Percentiles rank a stretch among this genome's conserved stretches.
These are phyloP conservation scores for Blastomyces parvus DNA, from an alignment of 2,329 filamentous ascomycete species.

Conservation along the genomic window DNA sequence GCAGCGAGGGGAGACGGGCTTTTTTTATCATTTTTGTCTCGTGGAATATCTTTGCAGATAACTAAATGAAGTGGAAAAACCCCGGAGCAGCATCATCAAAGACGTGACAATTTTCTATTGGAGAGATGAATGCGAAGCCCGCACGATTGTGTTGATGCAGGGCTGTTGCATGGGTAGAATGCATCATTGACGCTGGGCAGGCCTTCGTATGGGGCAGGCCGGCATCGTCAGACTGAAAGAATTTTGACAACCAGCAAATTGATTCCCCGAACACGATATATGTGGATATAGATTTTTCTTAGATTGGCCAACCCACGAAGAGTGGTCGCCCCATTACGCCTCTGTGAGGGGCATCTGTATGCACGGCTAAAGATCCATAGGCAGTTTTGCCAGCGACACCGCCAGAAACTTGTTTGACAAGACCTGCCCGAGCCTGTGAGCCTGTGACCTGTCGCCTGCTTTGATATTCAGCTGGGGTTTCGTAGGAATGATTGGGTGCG, in stretches of 20 bases:
- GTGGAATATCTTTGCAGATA: not conserved
- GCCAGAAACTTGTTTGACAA: not conserved
- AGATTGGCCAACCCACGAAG: not conserved
- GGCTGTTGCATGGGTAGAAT: constrained; percentile 2
- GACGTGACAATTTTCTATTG: constrained; percentile 6
- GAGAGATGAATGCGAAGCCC: not conserved
- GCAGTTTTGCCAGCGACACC: not conserved
- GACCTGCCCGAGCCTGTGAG: not conserved
- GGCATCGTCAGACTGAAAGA: not conserved
- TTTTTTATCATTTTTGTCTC: not conserved
- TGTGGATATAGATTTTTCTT: not conserved
- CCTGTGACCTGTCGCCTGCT: not conserved
- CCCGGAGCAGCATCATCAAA: constrained; percentile 3
- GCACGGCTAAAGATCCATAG: not conserved
- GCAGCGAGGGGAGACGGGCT: not conserved
- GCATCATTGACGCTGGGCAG: not conserved
- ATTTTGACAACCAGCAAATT: not conserved
- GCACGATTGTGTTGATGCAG: not conserved
- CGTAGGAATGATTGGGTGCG: not conserved
- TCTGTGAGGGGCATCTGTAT: not conserved
- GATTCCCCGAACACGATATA: not conserved
- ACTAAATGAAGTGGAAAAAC: not conserved
- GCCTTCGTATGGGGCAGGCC: not conserved
- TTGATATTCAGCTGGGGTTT: not conserved
- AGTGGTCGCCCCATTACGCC: constrained; percentile 5